A percentile compares a stretch with the other conserved stretches of the same genome.
phyloP scores from a whole-genome alignment of 2,329 filamentous ascomycete species.

The Diaporthe sp. region DNA sequence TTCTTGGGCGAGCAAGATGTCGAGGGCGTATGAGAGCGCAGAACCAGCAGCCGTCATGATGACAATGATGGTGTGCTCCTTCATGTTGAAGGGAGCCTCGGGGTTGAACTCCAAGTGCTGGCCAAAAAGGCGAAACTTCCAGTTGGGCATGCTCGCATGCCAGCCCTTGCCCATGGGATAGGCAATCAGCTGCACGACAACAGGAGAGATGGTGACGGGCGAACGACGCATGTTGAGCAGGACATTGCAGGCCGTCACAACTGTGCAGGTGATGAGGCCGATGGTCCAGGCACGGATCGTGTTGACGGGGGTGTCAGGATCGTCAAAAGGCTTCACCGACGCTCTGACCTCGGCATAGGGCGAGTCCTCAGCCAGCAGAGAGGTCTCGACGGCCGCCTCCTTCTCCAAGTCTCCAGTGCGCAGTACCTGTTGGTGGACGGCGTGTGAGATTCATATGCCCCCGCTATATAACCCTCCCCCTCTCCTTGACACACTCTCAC shows the following conservation, averaged over 20 bases:
- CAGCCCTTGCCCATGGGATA: conserved; percentile 59
- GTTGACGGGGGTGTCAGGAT: conserved; percentile 66
- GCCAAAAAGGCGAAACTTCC: conserved; percentile 51
- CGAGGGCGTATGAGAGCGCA: conserved; percentile 53
- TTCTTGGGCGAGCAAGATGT: conserved; percentile 57
- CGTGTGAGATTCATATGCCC: not conserved
- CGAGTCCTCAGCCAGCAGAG: conserved; percentile 67
- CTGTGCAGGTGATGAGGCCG: conserved; percentile 69
- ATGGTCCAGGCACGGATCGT: conserved; percentile 74
- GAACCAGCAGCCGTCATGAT: conserved; percentile 59
- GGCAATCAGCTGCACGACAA: conserved; percentile 68
- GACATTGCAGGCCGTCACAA: conserved; percentile 70
- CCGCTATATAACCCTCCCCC: conserved; percentile 44
- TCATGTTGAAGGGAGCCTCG: conserved; percentile 58
- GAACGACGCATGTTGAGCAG: conserved; percentile 65
- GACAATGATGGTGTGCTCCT: conserved; percentile 65
- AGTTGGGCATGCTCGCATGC: conserved; percentile 48
- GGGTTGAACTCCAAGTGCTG: conserved; percentile 54
- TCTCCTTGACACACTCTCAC: conserved; percentile 58
- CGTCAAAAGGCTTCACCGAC: conserved; percentile 61
- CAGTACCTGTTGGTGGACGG: conserved; percentile 14
- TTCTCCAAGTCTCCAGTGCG: conserved; percentile 37
- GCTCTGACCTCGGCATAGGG: conserved; percentile 67
- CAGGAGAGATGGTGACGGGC: conserved; percentile 65
- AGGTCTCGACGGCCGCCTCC: conserved; percentile 55